These are phyloP conservation scores for Apiotrichum montevideense DNA, from an alignment of 1,284 basidiomycete genomes.

Conservation along the genomic window DNA sequence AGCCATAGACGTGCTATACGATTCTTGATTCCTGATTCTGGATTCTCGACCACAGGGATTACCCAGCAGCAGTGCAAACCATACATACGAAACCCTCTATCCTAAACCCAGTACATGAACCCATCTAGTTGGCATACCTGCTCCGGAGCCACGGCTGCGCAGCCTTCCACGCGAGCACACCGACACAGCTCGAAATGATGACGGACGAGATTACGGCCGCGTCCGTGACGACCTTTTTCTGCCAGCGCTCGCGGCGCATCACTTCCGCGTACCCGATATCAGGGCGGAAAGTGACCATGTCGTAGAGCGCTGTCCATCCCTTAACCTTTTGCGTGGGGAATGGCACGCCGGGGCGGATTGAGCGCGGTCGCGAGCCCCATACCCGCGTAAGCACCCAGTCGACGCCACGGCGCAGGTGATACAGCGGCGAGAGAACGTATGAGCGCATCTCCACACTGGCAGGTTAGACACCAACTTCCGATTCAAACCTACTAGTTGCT, in stretches of 20 bases:
- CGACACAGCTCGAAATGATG: conserved; percentile 1
- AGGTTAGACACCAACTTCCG: neutral
- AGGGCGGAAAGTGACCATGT: conserved; percentile 94
- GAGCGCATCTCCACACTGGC: conserved; percentile 88
- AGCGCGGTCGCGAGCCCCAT: conserved; percentile 56
- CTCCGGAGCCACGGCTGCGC: conserved; percentile 3
- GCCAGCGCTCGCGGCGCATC: conserved; percentile 40
- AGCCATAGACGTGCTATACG: too few species aligned
- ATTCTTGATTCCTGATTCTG: too few species aligned
- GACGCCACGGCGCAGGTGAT: conserved; percentile 72
- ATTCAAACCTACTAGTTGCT: conserved; percentile 73
- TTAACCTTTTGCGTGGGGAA: conserved; percentile 51
- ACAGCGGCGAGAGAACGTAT: conserved; percentile 72
- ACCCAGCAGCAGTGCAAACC: too few species aligned
- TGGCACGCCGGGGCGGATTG: conserved; percentile 37
- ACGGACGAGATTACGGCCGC: conserved; percentile 9
- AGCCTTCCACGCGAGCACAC: neutral
- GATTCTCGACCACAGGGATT: too few species aligned
- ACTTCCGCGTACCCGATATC: conserved; percentile 75
- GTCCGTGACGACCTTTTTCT: conserved; percentile 33
- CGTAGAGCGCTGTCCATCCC: conserved; percentile 89
- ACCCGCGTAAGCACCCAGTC: conserved; percentile 59
- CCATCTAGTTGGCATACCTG: neutral
- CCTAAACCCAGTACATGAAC: too few species aligned
- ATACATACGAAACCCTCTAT: too few species aligned